These are phyloP conservation scores for Helicostylum pulchrum DNA, from an alignment of 192 early-diverging fungal genomes.

Conservation along the genomic window DNA sequence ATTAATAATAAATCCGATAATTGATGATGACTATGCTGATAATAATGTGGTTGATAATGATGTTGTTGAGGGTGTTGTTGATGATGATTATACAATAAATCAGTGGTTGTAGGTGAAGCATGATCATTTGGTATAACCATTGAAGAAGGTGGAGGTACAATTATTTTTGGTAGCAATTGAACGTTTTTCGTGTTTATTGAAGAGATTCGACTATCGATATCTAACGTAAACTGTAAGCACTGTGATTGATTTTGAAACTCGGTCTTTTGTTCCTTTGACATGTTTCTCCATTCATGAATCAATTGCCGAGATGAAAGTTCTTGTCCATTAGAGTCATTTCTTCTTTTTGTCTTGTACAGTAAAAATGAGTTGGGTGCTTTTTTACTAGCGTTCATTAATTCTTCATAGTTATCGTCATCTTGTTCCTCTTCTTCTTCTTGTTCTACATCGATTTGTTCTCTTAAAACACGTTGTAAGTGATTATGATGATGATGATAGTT, in stretches of 20 bases:
- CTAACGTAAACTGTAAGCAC: slow-evolving; percentile 12
- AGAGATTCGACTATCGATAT: not conserved
- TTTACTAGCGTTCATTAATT: too few species aligned
- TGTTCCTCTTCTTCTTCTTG: not conserved
- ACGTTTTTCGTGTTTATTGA: slow-evolving; percentile 4
- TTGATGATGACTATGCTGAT: not conserved
- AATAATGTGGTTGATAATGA: not conserved
- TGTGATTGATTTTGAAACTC: slow-evolving; percentile 13
- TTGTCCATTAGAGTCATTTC: slow-evolving; percentile 3
- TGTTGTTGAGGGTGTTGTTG: too few species aligned
- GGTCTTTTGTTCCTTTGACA: slow-evolving; percentile 13
- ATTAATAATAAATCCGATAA: not conserved
- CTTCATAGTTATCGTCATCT: not conserved
- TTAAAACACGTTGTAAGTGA: not conserved
- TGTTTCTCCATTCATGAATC: slow-evolving; percentile 12
- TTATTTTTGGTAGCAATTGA: not conserved
- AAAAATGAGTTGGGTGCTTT: slow-evolving; percentile 8
- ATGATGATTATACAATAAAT: too few species aligned
- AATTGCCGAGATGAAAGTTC: not conserved
- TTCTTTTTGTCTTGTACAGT: slow-evolving; percentile 8
- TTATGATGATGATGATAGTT: not conserved
- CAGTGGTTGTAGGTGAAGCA: not conserved
- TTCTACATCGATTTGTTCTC: not conserved
- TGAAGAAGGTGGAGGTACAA: slow-evolving; percentile 3
- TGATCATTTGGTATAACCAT: slow-evolving; percentile 19